Evolutionary conservation across 1,139 yeast genomes (phyloP).

Genomic region (Hyphopichia burtonii): DNA sequence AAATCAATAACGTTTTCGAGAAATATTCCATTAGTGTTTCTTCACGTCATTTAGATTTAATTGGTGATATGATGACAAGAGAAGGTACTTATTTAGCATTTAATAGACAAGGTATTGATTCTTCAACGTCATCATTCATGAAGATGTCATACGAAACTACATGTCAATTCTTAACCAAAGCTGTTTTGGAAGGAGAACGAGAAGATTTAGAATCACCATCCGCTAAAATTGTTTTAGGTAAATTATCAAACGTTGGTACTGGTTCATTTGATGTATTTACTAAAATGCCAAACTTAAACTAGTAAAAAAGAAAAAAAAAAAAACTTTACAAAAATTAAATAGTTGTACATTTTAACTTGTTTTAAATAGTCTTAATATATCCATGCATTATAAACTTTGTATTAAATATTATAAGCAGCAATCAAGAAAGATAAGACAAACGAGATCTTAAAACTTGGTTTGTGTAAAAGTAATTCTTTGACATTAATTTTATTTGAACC

Average conservation of each 20-base stretch:
- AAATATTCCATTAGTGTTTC: slow-evolving; percentile 95
- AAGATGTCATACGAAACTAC: slow-evolving; percentile 99
- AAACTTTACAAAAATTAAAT: neutral
- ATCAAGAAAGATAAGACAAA: slow-evolving; percentile 58
- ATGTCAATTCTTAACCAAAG: slow-evolving; percentile 93
- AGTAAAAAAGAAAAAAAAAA: slow-evolving; percentile 1
- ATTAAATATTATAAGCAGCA: slow-evolving; percentile 61
- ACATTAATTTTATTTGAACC: slow-evolving; percentile 50
- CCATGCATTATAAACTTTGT: neutral
- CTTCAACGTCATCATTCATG: slow-evolving; percentile 93
- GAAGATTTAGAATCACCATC: slow-evolving; percentile 92
- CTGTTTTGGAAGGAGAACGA: slow-evolving; percentile 87
- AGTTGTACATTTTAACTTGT: neutral
- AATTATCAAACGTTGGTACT: slow-evolving; percentile 89
- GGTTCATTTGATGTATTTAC: slow-evolving; percentile 91
- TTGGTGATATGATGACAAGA: slow-evolving; percentile 99
- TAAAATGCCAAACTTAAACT: slow-evolving; percentile 43
- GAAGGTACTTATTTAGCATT: slow-evolving; percentile 97
- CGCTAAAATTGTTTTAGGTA: slow-evolving; percentile 93
- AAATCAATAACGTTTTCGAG: slow-evolving; percentile 92
- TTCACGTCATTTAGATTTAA: slow-evolving; percentile 89
- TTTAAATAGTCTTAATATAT: neutral
- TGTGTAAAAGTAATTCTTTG: slow-evolving; percentile 53
- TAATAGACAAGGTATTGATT: slow-evolving; percentile 97
- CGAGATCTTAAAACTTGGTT: slow-evolving; percentile 64